These are phyloP conservation scores for Geotrichum citri-aurantii DNA, from an alignment of 1,139 yeast species.

Conservation along the genomic window DNA sequence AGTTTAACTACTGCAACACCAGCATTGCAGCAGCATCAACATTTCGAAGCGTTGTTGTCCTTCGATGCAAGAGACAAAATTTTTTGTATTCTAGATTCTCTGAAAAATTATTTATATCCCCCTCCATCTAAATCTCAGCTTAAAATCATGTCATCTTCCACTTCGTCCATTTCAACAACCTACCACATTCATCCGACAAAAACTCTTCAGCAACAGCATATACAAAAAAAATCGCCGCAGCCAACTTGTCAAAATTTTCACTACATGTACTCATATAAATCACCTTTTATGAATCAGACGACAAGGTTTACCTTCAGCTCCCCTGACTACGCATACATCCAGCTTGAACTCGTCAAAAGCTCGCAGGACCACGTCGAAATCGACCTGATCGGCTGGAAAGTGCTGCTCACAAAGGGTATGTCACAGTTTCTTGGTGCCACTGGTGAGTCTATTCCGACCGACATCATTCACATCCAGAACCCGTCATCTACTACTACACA, in stretches of 20 bases:
- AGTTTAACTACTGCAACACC: background rate
- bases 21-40: background rate
- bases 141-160: background rate
- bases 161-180: background rate
- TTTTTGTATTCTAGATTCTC: background rate
- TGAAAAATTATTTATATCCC: background rate
- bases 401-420: constrained; percentile 36
- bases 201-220: background rate
- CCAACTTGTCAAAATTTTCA: constrained; percentile 9
- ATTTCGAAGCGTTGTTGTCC: background rate
- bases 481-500: constrained; percentile 1
- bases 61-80: background rate
- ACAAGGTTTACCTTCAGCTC: constrained; percentile 10
- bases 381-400: constrained; percentile 43
- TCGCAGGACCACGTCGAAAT: constrained; percentile 18
- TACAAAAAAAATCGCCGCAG: background rate
- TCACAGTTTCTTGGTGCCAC: constrained; percentile 38
- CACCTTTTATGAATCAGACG: background rate
- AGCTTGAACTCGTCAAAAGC: constrained; percentile 26
- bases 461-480: constrained; percentile 33
- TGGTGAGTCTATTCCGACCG: constrained; percentile 43
- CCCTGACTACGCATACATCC: constrained; percentile 40
- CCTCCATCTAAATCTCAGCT: background rate
- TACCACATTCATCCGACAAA: background rate
- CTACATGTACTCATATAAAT: constrained; percentile 13